Percentiles rank a stretch among this genome's conserved stretches.
Evolutionary conservation across 495 filamentous ascomycete genomes (phyloP).

Genomic region (Neurospora sp.): DNA sequence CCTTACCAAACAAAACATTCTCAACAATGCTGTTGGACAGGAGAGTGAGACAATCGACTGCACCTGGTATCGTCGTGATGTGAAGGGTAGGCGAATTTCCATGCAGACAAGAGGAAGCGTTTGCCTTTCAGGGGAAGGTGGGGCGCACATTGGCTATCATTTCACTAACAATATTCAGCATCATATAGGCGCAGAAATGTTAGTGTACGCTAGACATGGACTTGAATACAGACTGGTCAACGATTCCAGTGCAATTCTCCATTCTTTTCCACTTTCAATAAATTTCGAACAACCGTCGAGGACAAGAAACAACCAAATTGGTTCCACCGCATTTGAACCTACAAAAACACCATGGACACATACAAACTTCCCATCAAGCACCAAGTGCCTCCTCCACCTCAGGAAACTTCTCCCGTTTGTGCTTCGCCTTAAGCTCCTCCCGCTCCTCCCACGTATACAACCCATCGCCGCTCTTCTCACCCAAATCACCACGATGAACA

Average conservation of each 20-base stretch:
- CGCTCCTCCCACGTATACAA: slow-evolving; percentile 17
- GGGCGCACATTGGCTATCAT: neutral
- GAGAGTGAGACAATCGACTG: neutral
- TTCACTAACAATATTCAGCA: neutral
- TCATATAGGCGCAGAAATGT: accelerated
- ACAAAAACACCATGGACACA: neutral
- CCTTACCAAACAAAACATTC: too few relatives aligned
- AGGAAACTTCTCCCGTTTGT: slow-evolving; percentile 4
- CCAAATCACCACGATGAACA: slow-evolving; percentile 30
- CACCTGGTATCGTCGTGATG: neutral
- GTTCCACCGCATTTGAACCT: neutral
- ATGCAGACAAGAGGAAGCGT: neutral
- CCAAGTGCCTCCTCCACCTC: slow-evolving; percentile 21
- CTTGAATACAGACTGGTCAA: neutral
- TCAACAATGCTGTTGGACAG: neutral
- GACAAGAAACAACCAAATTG: neutral
- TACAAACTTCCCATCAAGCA: slow-evolving; percentile 5
- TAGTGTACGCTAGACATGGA: neutral
- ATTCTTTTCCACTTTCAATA: neutral
- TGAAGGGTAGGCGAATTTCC: neutral
- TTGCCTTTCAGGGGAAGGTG: neutral
- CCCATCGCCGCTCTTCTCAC: slow-evolving; percentile 32
- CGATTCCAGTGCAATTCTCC: neutral
- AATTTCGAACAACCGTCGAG: neutral
- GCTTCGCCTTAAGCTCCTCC: slow-evolving; percentile 15